Percentiles rank a stretch among this genome's conserved stretches.
These are phyloP conservation scores for Scheffersomyces quercinus DNA, from an alignment of 1,139 yeast species.

Conservation along the genomic window DNA sequence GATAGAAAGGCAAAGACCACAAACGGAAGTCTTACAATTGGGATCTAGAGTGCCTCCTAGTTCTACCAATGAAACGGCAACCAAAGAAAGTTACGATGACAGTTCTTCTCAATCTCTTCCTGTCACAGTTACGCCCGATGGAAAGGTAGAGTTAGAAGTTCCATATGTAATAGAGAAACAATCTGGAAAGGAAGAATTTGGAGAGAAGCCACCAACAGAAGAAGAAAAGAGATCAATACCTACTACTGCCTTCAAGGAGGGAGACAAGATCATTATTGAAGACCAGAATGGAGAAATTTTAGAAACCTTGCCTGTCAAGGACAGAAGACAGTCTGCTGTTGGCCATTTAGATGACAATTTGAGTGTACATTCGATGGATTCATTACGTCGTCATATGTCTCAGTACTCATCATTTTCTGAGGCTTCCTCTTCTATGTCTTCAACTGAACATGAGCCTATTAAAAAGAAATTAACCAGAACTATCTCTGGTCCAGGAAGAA, in stretches of 20 bases:
- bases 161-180: conserved; percentile 1
- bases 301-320: conserved; percentile 33
- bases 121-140: conserved; percentile 17
- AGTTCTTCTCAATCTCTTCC: conserved; percentile 7
- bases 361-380: conserved; percentile 44
- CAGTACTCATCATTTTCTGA: conserved; percentile 26
- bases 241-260: conserved; percentile 71
- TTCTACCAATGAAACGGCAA: conserved; percentile 9
- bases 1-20: conserved; percentile 38
- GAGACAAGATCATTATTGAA: conserved; percentile 68
- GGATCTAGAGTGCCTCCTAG: conserved; percentile 25
- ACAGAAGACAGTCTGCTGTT: conserved; percentile 2
- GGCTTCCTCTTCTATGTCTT: conserved; percentile 15
- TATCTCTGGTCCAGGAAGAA: conserved; percentile 15
- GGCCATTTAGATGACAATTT: conserved; percentile 14
- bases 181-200: neutral
- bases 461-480: conserved; percentile 11
- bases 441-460: conserved; percentile 7
- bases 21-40: conserved; percentile 42
- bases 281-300: conserved; percentile 80
- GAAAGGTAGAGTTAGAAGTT: conserved; percentile 3
- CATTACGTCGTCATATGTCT: conserved; percentile 39
- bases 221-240: conserved; percentile 11
- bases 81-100: conserved; percentile 11
- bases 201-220: conserved; percentile 2